Base-by-base conservation (phyloP, 2,329 filamentous ascomycete genomes). In the Pseudocercospora pini-densiflorae region DNA sequence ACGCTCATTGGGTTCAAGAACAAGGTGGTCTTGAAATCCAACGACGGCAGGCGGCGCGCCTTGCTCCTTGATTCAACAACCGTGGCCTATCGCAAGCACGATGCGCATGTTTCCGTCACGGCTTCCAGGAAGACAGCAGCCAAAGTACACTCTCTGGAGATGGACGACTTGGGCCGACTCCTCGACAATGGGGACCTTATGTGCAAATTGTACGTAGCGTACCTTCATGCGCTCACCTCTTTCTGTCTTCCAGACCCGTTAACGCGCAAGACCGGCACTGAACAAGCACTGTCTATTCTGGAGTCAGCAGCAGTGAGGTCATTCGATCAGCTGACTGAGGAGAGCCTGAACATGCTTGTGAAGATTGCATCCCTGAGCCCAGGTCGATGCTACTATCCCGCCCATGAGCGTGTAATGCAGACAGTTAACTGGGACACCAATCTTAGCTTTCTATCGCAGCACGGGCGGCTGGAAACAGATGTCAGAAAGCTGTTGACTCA, bases 171-270 rank as follows among this genome's bases (percentile, higher is more conserved):
- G 0, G 74, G 85, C 2, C 89, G 87, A 43, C 80, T 88, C 0
- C 78, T 85, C 0, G 88, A 90, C 54, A 86, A 86, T 0, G 73
- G 74, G 0, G 68, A 75, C 88, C 0, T 76, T 88, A 0, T 67
- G 47, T 64, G 65, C 62, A 69, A 72, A 49, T 54, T 76, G 2
- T 72, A 64, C 51, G n/a, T 73, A 70, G 88, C 88, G 0, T 75
- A 83, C 4, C 73, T 88, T 0, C 89, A 92, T 71, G 89, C 88
- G 0, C 76, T 83, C 3, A 91, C 89, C 0, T 88, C 88, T 0
- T 86, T 84, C 31, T 71, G 83, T 0, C 43, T 90, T 0, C 83
- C 86, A 0, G 89, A 91, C 71, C 76, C 80, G 0, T 79, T 92
- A 0, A 90, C 88, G 0, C 77, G 81, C 0, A 80, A 83, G 0